Base-by-base conservation (phyloP, 1,284 basidiomycete genomes). In the Tilletia setariae region DNA sequence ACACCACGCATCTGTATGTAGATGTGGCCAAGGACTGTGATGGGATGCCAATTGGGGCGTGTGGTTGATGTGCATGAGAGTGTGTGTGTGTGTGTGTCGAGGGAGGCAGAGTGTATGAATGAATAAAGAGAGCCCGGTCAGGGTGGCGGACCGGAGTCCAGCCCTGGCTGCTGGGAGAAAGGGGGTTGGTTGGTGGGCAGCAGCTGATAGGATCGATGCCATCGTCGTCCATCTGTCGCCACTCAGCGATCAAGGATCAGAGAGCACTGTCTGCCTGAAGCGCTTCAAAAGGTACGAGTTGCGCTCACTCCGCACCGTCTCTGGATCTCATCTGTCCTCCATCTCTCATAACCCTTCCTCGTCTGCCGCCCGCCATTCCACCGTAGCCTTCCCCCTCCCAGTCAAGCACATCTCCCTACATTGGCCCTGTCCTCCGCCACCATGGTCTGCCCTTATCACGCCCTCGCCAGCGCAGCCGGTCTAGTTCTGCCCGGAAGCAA, bases 401-500 rank as follows among this genome's bases (percentile, higher is more conserved):
- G 19, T 4, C 8, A 19, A 49, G 8, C 47, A 1, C 16, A 19
- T 23, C 47, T 49, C 8, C 9, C 47, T 8, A 49, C 47, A 49
- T 1, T 19, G n/a, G 9, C 43, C 9, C 47, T 1, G 2, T 21
- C 25, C 8, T 19, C 47, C 8, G n/a, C n/a, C 47, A 49, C 3
- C 47, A 49, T 49, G 47, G 47, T 49, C 47, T 49, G 47, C 3
- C 47, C 47, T n/a, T 49, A 49, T 23, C 47, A 49, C 47, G 47
- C 47, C 47, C 47, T 49, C 47, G 47, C 47, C n/a, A 23, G n/a
- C 47, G 47, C 47, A 49, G 47, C 47, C n/a, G 47, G 47, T 11
- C 47, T 23, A 49, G n/a, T 23, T 8, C 47, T 7, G 7, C 47
- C 47, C 25, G n/a, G 7, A 49, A 49, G 19, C 47, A 49, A n/a